Evolutionary conservation across 2,329 filamentous ascomycete species (phyloP), one percentile per base, ranked within the genome.

Genomic region (Botrytis porri): DNA sequence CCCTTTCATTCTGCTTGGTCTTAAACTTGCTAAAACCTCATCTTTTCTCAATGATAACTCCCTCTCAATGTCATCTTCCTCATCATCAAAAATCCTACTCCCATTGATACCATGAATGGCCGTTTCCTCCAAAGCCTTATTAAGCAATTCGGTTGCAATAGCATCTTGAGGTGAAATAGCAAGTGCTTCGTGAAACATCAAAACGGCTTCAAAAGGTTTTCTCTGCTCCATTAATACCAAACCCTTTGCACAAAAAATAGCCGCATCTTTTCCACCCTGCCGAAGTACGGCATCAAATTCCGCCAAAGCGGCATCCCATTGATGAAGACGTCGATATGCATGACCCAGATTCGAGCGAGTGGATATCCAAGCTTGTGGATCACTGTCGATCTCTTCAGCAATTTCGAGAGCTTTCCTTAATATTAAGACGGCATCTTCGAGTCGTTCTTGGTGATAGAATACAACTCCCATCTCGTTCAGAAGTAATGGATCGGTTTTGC

Each of bases 381-480:
- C 93, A 72, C 93, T 92, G 75, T 94, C 91, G 75, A 97, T 94
- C 54, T 95, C 91, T 6, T 90, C 88, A 3, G 94, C 93, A 70
- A 97, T 89, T 65, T 87, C 85, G 29, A 99, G 87, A 0, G 96
- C 93, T 75, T 90, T 88, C 12, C 87, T 86, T 81, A 99, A 98
- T 75, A 95, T 88, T 43, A 89, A 87, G 16, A 93, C 89, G 0
- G 96, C 94, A 37, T 92, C 90, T 74, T 89, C 86, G 10, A 94
- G 88, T 69, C 92, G 88, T 77, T 93, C 90, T 81, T 98, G 94
- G 81, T 98, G 94, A 80, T 97, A 99, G 76, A 94, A 91, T n/a
- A 98, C 94, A 6, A 98, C 91, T 6, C 95, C 97, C 84, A 98
- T 91, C 83, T 99, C 96, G 81, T 99, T 99, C 72, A 99, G 86